Percentiles rank a stretch among this genome's conserved stretches.
These are phyloP conservation scores for Eucalyptus fibrosa DNA, from an alignment of 345 rosid genomes.

Conservation along the genomic window DNA sequence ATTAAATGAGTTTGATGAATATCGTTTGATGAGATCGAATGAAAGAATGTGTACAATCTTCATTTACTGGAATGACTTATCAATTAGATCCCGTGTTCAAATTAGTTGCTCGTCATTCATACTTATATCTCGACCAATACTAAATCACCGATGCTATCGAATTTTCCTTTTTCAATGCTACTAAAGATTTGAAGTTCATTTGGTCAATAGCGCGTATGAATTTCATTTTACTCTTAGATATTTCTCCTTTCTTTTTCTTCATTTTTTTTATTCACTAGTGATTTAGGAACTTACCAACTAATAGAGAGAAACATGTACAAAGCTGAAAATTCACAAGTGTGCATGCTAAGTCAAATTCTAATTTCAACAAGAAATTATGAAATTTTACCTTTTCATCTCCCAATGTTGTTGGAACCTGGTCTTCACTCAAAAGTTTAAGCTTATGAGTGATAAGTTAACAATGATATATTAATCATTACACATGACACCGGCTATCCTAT, in stretches of 20 bases:
- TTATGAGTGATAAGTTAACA: neutral
- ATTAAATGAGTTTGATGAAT: neutral
- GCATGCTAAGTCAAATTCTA: neutral
- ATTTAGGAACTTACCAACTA: neutral
- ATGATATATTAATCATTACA: neutral
- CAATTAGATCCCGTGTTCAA: neutral
- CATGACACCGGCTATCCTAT: neutral
- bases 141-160: rapidly evolving
- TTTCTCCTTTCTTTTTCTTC: no score
- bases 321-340: neutral
- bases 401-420: rapidly evolving
- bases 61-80: neutral
- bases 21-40: neutral
- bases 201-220: no score
- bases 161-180: no score
- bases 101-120: rapidly evolving
- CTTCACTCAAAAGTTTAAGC: rapidly evolving
- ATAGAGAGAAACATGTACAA: no score
- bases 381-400: rapidly evolving
- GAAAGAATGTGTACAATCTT: neutral
- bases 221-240: no score
- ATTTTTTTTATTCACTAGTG: neutral
- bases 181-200: no score
- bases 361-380: neutral
- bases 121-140: no score